Evolutionary conservation across 1,139 yeast genomes (phyloP), one percentile per base, ranked within the genome.

Genomic region (Starmera stellimalicola): DNA sequence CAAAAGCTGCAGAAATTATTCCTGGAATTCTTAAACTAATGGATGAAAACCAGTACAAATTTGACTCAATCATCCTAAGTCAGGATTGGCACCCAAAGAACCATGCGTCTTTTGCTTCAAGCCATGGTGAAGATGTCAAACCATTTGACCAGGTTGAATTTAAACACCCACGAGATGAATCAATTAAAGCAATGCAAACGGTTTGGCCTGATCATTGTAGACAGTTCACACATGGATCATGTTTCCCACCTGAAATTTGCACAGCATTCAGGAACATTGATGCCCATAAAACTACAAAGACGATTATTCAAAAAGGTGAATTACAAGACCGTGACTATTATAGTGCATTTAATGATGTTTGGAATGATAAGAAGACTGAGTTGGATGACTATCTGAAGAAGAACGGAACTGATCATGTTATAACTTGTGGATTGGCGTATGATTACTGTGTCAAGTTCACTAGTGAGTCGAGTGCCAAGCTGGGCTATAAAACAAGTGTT

Each of bases 161-260:
- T 48, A 38, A 51, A 2, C 74, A 77, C 36, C 91, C 94, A 0
- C 42, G 54, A 14, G 57, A 58, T 3, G 59, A 59, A 7, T 38
- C 46, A 1, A 60, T 59, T 30, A 48, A 50, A 2, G 40, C 41
- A 5, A 48, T 57, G 3, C 77, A 78, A 40, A 62, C 65, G 1
- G 65, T 85, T 3, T 88, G 97, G 97, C 96, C 97, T 0, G 91
- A 71, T 38, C 97, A 88, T 53, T 88, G 96, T 52, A 71, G 88
- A 4, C 91, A 84, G 47, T 63, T 66, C 34, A 64, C 84, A 0
- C 34, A 47, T 8, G 97, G 97, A 0, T 68, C 91, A 0, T 63
- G 68, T 32, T 62, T 85, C 33, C 84, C 84, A 2, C 51, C 58
- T 0, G 70, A 61, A 37, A 63, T 77, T 31, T 40, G 46, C 20